Percentiles rank a stretch among this genome's conserved stretches.
These are phyloP conservation scores for Nannochloris sp. DNA, from an alignment of 139 green algal genomes.

Conservation along the genomic window DNA sequence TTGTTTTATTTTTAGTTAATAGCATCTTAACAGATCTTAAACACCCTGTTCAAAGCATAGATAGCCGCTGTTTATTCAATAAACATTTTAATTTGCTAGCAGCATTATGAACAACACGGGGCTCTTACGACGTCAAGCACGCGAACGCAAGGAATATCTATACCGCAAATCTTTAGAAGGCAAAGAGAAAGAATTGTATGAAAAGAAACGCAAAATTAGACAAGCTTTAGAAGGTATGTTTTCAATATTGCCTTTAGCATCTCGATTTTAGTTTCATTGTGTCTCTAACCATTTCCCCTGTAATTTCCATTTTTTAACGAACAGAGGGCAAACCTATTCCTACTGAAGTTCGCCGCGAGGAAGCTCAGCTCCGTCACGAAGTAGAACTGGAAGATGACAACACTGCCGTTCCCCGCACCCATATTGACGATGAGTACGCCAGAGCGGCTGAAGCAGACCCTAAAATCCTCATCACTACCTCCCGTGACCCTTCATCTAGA, in stretches of 20 bases:
- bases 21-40: too few species aligned
- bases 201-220: conserved; percentile 88
- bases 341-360: conserved; percentile 80
- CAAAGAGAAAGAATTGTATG: conserved; percentile 46
- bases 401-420: conserved; percentile 75
- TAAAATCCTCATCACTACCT: conserved; percentile 92
- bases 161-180: conserved; percentile 2
- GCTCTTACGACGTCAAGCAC: conserved; percentile 74
- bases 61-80: too few species aligned
- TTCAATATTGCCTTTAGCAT: too few species aligned
- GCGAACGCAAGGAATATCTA: conserved; percentile 85
- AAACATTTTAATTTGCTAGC: too few species aligned
- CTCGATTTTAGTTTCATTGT: too few species aligned
- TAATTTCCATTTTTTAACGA: not conserved
- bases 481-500: conserved; percentile 76
- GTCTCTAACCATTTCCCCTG: not conserved
- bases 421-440: conserved; percentile 97
- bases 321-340: conserved; percentile 97
- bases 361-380: conserved; percentile 63
- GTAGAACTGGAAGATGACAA: conserved; percentile 95
- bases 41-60: too few species aligned
- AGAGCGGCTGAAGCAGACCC: conserved; percentile 80
- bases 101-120: not conserved
- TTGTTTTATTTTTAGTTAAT: too few species aligned
- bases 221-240: conserved; percentile 75